Conservation (phyloP, 2,329 filamentous ascomycete species). For the Pseudogymnoascus sp. region DNA sequence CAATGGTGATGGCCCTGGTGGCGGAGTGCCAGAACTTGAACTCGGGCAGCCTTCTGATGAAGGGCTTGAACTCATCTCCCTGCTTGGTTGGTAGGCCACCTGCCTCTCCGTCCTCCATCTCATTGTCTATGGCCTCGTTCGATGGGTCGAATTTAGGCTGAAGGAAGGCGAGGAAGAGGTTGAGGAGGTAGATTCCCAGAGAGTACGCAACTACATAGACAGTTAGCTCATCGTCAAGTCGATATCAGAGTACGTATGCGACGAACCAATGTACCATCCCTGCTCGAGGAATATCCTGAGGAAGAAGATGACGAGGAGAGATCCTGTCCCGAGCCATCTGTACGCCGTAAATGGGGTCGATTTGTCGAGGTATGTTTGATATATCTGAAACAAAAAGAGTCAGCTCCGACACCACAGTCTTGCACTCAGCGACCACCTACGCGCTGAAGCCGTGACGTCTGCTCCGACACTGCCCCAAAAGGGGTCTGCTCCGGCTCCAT, state of each 20-base stretch:
- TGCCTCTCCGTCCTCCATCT: constrained; percentile 86
- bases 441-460: constrained; percentile 66
- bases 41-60: constrained; percentile 90
- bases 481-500: constrained; percentile 82
- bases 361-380: constrained; percentile 89
- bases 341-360: constrained; percentile 84
- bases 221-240: background rate
- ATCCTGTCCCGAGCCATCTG: constrained; percentile 79
- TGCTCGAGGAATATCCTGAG: constrained; percentile 83
- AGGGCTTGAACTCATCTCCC: constrained; percentile 95
- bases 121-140: constrained; percentile 80
- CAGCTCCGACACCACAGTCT: constrained; percentile 13
- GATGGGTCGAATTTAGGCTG: constrained; percentile 98
- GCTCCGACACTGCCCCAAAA: constrained; percentile 80
- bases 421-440: constrained; percentile 40
- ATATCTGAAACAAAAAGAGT: constrained; percentile 51
- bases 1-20: constrained; percentile 75
- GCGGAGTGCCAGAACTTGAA: constrained; percentile 99
- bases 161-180: constrained; percentile 97
- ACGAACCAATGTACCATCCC: constrained; percentile 94
- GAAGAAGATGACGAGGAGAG: constrained; percentile 71
- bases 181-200: constrained; percentile 95
- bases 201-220: constrained; percentile 73
- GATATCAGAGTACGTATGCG: constrained; percentile 3
- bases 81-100: constrained; percentile 83